These are phyloP conservation scores for Saccharomyces hybrid DNA, from an alignment of 1,139 yeast species.

Conservation along the genomic window DNA sequence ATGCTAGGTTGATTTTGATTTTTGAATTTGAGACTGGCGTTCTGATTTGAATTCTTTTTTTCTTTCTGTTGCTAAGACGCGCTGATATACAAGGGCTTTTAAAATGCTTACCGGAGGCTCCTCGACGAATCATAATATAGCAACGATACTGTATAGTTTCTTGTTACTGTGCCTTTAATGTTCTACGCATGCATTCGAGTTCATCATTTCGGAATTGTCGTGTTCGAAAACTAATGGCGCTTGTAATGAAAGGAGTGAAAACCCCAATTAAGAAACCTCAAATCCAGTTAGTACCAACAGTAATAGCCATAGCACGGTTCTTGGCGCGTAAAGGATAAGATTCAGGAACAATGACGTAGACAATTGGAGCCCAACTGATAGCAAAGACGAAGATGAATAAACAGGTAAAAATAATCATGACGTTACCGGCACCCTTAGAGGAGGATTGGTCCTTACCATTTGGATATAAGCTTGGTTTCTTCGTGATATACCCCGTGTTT, in stretches of 20 bases:
- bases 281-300: constrained; percentile 62
- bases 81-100: not conserved
- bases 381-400: constrained; percentile 71
- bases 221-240: constrained; percentile 17
- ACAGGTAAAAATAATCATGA: constrained; percentile 68
- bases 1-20: constrained; percentile 35
- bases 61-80: not conserved
- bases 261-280: constrained; percentile 67
- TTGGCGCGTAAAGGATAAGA: constrained; percentile 67
- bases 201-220: no score
- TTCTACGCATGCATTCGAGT: no score
- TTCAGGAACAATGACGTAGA: constrained; percentile 62
- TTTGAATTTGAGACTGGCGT: constrained; percentile 38
- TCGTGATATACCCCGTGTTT: no score
- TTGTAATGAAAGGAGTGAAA: constrained; percentile 35
- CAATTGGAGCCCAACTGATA: constrained; percentile 75
- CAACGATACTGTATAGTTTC: no score
- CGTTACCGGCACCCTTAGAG: constrained; percentile 50
- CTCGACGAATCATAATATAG: no score
- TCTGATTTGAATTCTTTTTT: constrained; percentile 4
- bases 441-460: constrained; percentile 45
- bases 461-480: constrained; percentile 40
- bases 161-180: no score
- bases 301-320: constrained; percentile 65
- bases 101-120: not conserved